A percentile compares a stretch with the other conserved stretches of the same genome.
Conservation (phyloP, 2,329 filamentous ascomycete species). For the Arthrocladium fulminans region DNA sequence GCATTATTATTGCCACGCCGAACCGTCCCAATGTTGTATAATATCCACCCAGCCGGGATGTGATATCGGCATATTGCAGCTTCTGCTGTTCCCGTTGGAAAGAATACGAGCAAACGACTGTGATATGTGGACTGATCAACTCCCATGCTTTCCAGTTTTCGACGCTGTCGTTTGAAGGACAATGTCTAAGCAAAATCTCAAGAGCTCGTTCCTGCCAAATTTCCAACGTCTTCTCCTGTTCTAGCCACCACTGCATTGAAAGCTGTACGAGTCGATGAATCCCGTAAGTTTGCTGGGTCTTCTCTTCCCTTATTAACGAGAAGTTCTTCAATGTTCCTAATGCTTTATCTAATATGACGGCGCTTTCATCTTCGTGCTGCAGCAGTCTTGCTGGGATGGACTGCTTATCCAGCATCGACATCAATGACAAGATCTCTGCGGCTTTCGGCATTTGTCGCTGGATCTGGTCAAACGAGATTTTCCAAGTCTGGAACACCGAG, state of each 20-base stretch:
- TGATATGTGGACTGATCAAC: background rate
- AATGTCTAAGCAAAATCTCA: background rate
- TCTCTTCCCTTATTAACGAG: background rate
- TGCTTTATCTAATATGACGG: background rate
- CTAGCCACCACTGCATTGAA: background rate
- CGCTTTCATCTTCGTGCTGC: background rate
- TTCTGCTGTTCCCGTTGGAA: too few relatives aligned
- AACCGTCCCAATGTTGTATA: too few relatives aligned
- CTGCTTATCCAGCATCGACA: constrained; percentile 12
- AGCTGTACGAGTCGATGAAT: background rate
- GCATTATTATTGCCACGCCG: too few relatives aligned
- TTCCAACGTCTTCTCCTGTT: background rate
- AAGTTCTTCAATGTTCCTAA: background rate
- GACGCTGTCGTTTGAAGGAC: background rate
- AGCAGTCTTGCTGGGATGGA: background rate
- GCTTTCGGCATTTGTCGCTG: constrained; percentile 12
- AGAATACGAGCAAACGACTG: too few relatives aligned
- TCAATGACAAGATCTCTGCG: constrained; percentile 16
- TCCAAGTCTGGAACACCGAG: constrained; percentile 16
- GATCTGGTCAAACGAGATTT: constrained; percentile 19
- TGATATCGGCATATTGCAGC: too few relatives aligned
- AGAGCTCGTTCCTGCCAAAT: background rate
- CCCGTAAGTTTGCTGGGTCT: background rate
- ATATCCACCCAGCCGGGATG: too few relatives aligned
- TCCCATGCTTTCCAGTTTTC: background rate